Base-by-base conservation (phyloP, 371 early-diverging fungal species). In the Mucor sp. region DNA sequence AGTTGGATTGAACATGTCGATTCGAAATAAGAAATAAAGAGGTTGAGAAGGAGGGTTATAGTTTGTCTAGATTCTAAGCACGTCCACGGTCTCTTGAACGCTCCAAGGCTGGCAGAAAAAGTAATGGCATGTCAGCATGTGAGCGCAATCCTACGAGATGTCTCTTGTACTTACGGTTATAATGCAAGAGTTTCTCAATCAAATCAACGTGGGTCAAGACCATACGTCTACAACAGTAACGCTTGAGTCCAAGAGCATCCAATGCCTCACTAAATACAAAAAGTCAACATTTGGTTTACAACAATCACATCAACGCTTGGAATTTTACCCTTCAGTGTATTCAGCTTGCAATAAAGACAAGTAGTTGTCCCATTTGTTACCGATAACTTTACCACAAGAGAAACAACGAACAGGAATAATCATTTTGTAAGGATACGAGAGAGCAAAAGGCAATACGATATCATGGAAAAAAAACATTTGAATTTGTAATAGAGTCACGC, bases 141-240 rank as follows among this genome's bases (percentile, higher is more conserved):
- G 39, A 27, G 28, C 21, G 15, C 14, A 19, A 17, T 17, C 33
- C n/a, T 17, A 12, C 17, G 9, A 14, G 17, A 14, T 14, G 2
- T 14, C 19, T 1, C 6, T 1, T 9, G 6, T 30, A 85, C 90
- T 84, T 85, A 92, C 91, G 88, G 74, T 96, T 96, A 81, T 94
- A 99, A 78, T 97, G 94, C 60, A 99, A 80, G 32, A 99, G 86
- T 81, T 99, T 99, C 77, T 99, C 99, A 79, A 99, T 99, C 76
- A 99, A 87, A 72, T 99, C 99, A 37, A 99, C 99, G 79, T 99
- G 99, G 14, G 98, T 97, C 56, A 99, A 88, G 37, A 99, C 93
- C 98, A 99, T 99, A 70, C 99, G 91, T 66, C 99, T 87, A 87
- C 99, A 99, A 90, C 99, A 99, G 70, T 97, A 97, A 61, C 99